Conservation (phyloP, 176 grass and related monocot genomes). For the Triticum turgidum region DNA sequence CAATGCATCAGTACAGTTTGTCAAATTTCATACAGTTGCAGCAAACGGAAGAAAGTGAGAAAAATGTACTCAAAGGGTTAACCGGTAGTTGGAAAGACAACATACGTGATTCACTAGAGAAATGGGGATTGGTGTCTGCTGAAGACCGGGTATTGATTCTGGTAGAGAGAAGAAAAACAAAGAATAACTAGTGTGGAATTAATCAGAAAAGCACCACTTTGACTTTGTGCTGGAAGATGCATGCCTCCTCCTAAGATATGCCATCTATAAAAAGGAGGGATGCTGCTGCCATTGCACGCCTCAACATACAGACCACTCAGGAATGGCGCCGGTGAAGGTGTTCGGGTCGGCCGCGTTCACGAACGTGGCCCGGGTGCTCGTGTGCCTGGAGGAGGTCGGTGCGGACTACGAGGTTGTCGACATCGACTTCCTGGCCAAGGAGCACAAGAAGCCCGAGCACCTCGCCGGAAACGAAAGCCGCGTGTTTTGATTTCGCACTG, state of each 20-base stretch:
- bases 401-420: constrained; percentile 43
- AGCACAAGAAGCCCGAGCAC: constrained; percentile 34
- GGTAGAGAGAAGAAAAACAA: neutral
- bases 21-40: neutral
- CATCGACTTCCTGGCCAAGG: neutral
- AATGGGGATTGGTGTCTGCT: neutral
- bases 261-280: neutral
- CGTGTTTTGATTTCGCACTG: neutral
- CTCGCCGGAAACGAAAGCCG: constrained; percentile 32
- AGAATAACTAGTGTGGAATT: neutral
- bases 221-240: neutral
- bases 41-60: neutral
- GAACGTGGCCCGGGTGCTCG: constrained; percentile 30
- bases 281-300: neutral
- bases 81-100: neutral
- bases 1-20: neutral
- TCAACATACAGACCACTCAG: neutral
- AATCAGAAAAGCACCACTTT: neutral
- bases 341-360: constrained; percentile 30
- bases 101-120: neutral
- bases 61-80: neutral
- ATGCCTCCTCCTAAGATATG: neutral
- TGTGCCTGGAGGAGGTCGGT: constrained; percentile 55
- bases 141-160: neutral
- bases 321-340: constrained; percentile 32